These are phyloP conservation scores for Neofusicoccum umdonicola DNA, from an alignment of 2,329 filamentous ascomycete species.

Conservation along the genomic window DNA sequence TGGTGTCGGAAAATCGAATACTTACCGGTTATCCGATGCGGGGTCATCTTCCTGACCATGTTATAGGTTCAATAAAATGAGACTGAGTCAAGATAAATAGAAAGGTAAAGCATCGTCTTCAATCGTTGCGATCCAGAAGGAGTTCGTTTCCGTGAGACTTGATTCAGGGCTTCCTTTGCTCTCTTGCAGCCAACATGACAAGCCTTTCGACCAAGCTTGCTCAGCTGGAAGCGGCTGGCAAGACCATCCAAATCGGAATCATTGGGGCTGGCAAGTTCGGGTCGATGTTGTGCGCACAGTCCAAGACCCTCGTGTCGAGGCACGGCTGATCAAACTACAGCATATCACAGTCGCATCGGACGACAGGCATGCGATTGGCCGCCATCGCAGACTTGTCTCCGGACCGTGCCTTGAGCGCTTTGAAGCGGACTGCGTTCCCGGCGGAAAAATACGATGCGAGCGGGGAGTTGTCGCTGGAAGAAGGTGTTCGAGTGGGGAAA, in stretches of 20 bases:
- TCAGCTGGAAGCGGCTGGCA: neutral
- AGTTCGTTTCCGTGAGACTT: too few relatives aligned
- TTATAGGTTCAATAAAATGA: too few relatives aligned
- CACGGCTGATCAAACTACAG: constrained; percentile 15
- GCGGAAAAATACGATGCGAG: neutral
- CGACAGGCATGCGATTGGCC: constrained; percentile 43
- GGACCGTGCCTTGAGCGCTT: constrained; percentile 40
- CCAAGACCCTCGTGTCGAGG: too few relatives aligned
- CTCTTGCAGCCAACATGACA: neutral
- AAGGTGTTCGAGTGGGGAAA: constrained; percentile 36
- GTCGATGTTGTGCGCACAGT: neutral
- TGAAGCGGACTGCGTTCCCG: constrained; percentile 41
- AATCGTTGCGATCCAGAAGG: too few relatives aligned
- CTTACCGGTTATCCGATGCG: too few relatives aligned
- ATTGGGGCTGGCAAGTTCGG: neutral
- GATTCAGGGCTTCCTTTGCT: too few relatives aligned
- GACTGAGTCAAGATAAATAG: too few relatives aligned
- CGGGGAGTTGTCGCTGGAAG: neutral
- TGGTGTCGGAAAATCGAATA: too few relatives aligned
- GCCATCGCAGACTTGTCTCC: constrained; percentile 45
- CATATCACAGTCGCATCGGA: constrained; percentile 46
- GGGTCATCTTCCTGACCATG: too few relatives aligned
- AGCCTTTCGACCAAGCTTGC: neutral
- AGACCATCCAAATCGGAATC: neutral
- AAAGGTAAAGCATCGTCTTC: too few relatives aligned